Evolutionary conservation across 352 stramenopile species (phyloP).

Genomic region (Thalassiosira livingstoniorum): DNA sequence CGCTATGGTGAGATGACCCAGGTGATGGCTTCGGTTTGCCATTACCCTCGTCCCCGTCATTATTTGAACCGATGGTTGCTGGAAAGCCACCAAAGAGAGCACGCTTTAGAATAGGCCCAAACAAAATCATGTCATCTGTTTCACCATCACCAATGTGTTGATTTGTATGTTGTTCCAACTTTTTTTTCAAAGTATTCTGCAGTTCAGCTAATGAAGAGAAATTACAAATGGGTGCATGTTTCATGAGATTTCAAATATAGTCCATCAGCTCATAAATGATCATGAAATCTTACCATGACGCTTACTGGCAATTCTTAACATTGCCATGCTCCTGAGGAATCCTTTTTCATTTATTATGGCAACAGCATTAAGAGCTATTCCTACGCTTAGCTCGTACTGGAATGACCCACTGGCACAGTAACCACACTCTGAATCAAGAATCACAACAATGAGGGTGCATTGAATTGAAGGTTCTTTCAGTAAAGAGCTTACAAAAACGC

Average conservation of each 20-base stretch:
- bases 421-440: constrained; percentile 89
- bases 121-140: constrained; percentile 63
- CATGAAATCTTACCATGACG: constrained; percentile 71
- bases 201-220: too few relatives aligned
- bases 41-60: constrained; percentile 54
- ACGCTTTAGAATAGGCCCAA: constrained; percentile 64
- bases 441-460: constrained; percentile 57
- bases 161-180: constrained; percentile 52
- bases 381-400: constrained; percentile 79
- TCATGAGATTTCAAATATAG: too few relatives aligned
- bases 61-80: constrained; percentile 53
- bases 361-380: constrained; percentile 81
- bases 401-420: constrained; percentile 88
- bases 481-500: too few relatives aligned
- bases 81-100: constrained; percentile 64
- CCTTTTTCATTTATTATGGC: constrained; percentile 81
- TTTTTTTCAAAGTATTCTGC: constrained; percentile 68
- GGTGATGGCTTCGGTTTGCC: constrained; percentile 2
- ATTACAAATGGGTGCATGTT: too few relatives aligned
- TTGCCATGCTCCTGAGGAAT: constrained; percentile 66
- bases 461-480: not conserved
- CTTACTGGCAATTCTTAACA: constrained; percentile 69
- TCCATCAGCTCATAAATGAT: too few relatives aligned
- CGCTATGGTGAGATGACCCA: constrained; percentile 9
- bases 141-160: constrained; percentile 58